Evolutionary conservation across 2,329 filamentous ascomycete species (phyloP).

Genomic region (Fusarium caatingaense): DNA sequence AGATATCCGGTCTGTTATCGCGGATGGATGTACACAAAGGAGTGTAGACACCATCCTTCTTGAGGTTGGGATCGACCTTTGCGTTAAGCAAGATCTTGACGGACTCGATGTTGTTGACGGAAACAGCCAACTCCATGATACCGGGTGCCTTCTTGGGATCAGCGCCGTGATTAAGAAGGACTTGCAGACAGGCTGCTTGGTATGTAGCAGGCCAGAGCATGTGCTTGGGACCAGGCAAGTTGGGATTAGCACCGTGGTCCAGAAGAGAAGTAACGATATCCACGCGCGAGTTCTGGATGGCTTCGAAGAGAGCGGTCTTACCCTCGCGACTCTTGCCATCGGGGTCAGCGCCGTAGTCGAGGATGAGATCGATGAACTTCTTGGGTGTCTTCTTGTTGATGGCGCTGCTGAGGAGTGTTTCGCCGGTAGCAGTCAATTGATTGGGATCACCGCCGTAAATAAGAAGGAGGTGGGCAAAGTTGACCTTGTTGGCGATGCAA

Average conservation of each 20-base stretch:
- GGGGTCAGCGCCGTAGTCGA: constrained; percentile 69
- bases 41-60: constrained; percentile 75
- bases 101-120: constrained; percentile 72
- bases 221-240: constrained; percentile 76
- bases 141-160: constrained; percentile 70
- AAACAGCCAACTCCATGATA: constrained; percentile 72
- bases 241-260: constrained; percentile 72
- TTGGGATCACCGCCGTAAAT: constrained; percentile 71
- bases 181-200: constrained; percentile 66
- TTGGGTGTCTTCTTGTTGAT: constrained; percentile 69
- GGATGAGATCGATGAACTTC: constrained; percentile 67
- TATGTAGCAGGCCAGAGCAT: constrained; percentile 74
- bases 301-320: constrained; percentile 71
- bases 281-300: constrained; percentile 65
- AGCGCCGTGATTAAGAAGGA: constrained; percentile 69
- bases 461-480: constrained; percentile 69
- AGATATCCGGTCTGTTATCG: constrained; percentile 71
- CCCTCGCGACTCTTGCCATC: constrained; percentile 71
- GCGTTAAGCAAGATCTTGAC: constrained; percentile 67
- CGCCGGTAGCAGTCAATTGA: constrained; percentile 64
- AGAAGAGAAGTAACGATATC: constrained; percentile 65
- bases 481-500: constrained; percentile 62
- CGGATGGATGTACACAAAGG: constrained; percentile 76
- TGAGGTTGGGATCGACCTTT: constrained; percentile 69
- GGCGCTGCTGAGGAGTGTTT: constrained; percentile 68